phyloP scores from a whole-genome alignment of 2,329 filamentous ascomycete species.

The Escovopsis sp. region DNA sequence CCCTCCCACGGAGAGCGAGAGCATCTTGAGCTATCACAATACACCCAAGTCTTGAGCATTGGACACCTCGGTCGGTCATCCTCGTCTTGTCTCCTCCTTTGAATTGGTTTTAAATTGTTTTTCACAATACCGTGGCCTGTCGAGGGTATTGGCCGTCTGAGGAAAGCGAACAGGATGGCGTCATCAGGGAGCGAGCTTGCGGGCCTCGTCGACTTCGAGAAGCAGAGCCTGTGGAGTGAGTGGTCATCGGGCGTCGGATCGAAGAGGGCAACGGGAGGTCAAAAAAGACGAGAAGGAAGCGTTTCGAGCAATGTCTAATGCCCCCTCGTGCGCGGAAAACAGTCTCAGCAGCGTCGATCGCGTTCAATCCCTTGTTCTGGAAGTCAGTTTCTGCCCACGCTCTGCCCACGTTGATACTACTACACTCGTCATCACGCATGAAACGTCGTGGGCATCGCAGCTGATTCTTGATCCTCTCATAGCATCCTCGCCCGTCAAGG shows the following conservation, averaged over 20 bases:
- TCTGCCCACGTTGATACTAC: neutral
- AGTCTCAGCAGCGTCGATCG: conserved; percentile 73
- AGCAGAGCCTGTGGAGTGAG: conserved; percentile 53
- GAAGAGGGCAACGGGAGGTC: neutral
- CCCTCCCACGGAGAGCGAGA: too few relatives aligned
- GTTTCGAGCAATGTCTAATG: conserved; percentile 2
- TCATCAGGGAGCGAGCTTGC: conserved; percentile 5
- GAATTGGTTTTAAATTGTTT: too few relatives aligned
- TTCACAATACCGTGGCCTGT: too few relatives aligned
- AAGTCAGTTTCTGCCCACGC: conserved; percentile 52
- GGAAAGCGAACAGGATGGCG: conserved; percentile 19
- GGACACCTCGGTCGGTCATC: too few relatives aligned
- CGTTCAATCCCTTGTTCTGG: conserved; percentile 98
- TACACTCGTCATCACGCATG: conserved; percentile 17
- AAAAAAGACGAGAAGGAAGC: neutral
- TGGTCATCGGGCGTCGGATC: conserved; percentile 6
- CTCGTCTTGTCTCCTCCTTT: too few relatives aligned
- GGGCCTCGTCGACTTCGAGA: conserved; percentile 51
- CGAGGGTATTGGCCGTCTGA: too few relatives aligned
- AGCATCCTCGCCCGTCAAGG: conserved; percentile 76
- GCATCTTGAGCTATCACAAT: too few relatives aligned
- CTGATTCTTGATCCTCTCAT: conserved; percentile 1
- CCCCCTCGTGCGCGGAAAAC: conserved; percentile 1
- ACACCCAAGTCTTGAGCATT: too few relatives aligned
- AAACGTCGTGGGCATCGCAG: too few relatives aligned